Percentiles rank a stretch among this genome's conserved stretches.
phyloP scores from a whole-genome alignment of 495 filamentous ascomycete species.

The Tirmania nivea region DNA sequence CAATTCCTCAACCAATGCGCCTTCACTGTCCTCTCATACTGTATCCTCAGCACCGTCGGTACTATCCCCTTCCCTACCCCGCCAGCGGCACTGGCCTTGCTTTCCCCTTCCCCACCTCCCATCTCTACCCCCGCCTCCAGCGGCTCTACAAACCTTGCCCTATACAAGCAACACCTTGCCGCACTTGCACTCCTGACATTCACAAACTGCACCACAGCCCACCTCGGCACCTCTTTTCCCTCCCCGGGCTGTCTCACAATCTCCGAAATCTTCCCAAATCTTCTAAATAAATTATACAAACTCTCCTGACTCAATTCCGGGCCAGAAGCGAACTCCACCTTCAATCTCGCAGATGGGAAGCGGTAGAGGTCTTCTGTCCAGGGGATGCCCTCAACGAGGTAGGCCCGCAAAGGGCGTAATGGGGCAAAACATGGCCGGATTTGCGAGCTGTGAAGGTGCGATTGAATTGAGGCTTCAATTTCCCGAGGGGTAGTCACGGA shows the following conservation, averaged over 20 bases:
- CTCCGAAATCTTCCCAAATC: constrained; percentile 69
- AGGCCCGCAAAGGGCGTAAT: constrained; percentile 43
- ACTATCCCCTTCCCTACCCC: constrained; percentile 34
- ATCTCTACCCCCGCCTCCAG: constrained; percentile 34
- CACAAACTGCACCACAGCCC: constrained; percentile 55
- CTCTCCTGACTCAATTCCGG: constrained; percentile 72
- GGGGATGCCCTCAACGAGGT: constrained; percentile 57
- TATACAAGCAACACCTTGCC: constrained; percentile 86
- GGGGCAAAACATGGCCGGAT: constrained; percentile 81
- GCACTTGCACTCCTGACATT: constrained; percentile 45
- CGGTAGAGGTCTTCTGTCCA: constrained; percentile 89
- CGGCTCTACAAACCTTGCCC: constrained; percentile 41
- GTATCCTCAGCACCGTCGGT: constrained; percentile 37
- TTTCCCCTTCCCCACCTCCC: constrained; percentile 56
- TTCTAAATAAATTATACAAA: constrained; percentile 68
- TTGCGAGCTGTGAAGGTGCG: constrained; percentile 41
- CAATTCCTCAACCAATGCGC: constrained; percentile 64
- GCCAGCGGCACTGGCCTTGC: constrained; percentile 25
- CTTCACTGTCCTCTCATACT: constrained; percentile 59
- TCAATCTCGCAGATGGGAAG: constrained; percentile 49
- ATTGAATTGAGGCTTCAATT: constrained; percentile 33
- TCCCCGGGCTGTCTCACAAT: constrained; percentile 59
- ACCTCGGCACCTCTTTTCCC: constrained; percentile 62
- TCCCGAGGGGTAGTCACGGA: constrained; percentile 30
- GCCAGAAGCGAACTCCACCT: constrained; percentile 52